Evolutionary conservation across 176 grass and related monocot genomes (phyloP), one percentile per base, ranked within the genome.

Genomic region (Aegilops speltoides): DNA sequence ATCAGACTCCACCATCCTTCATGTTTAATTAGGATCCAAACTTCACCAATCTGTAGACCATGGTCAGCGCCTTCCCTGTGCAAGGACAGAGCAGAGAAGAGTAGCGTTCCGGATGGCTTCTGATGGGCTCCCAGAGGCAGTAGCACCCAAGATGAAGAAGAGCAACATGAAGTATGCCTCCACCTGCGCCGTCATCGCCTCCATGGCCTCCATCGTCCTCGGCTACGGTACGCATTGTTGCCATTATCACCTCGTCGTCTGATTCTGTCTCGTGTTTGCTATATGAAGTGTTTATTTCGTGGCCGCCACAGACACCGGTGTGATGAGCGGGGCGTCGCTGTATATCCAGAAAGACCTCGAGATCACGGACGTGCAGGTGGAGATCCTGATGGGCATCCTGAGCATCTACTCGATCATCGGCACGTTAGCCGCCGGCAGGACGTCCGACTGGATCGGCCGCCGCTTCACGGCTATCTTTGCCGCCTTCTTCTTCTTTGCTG

Each of bases 391-490:
- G 19, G 94, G 93, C 22, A 91, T 91, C 91, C 76, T 95, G 14
- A 91, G 83, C 72, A 10, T 95, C 37, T 93, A 93, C 81, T 91
- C 91, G 3, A 89, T 95, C 69, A 3, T 93, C 56, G 93, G 93
- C 32, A 89, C 91, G 34, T 91, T 91, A 29, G 89, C 93, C 0
- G 93, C 91, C 2, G 93, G 89, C 54, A 76, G 86, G 1, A 95
- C 93, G 1, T 93, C 93, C 3, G 93, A 95, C 77, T 91, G 88
- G 93, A 87, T 95, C 38, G 93, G 93, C 69, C 88, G 91, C 59
- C 91, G 91, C 9, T 87, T 85, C 87, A 93, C 91, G 12, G 90
- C 93, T 25, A 73, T 95, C 34, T 41, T 95, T 15, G 89, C 87
- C 2, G 84, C 89, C 4, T 32, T 29, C 10, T 81, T 91, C 52